These are phyloP conservation scores for Blastobotrys malaysiensis DNA, from an alignment of 1,139 yeast species.

Conservation along the genomic window DNA sequence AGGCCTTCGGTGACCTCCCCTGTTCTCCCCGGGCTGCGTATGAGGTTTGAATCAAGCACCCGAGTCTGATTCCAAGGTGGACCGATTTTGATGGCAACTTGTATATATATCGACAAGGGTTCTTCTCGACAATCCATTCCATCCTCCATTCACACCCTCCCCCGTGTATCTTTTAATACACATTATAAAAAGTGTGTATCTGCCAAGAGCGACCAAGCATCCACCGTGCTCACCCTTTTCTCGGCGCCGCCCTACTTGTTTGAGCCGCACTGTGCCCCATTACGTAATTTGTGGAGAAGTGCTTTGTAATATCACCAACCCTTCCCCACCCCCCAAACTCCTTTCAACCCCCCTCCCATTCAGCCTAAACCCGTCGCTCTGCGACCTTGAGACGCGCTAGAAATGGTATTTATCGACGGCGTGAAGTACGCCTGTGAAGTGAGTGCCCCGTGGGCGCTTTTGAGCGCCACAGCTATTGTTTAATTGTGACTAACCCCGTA, in stretches of 20 bases:
- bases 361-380: neutral
- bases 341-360: neutral
- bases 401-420: conserved; percentile 88
- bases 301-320: neutral
- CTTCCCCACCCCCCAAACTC: neutral
- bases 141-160: too few relatives aligned
- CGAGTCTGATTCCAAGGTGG: neutral
- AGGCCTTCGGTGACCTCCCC: neutral
- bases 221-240: too few relatives aligned
- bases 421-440: conserved; percentile 84
- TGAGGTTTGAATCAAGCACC: neutral
- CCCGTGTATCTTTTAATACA: too few relatives aligned
- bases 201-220: too few relatives aligned
- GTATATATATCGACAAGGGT: neutral
- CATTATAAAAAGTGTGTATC: too few relatives aligned
- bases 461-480: too few relatives aligned
- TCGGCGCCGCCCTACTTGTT: too few relatives aligned
- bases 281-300: neutral
- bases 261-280: neutral
- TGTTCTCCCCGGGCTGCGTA: neutral
- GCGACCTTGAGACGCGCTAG: conserved; percentile 22
- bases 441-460: neutral
- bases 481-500: too few relatives aligned
- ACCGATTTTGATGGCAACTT: neutral
- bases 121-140: neutral